Evolutionary conservation across 805 yeast genomes (phyloP).

Genomic region (Candida sanyiensis): DNA sequence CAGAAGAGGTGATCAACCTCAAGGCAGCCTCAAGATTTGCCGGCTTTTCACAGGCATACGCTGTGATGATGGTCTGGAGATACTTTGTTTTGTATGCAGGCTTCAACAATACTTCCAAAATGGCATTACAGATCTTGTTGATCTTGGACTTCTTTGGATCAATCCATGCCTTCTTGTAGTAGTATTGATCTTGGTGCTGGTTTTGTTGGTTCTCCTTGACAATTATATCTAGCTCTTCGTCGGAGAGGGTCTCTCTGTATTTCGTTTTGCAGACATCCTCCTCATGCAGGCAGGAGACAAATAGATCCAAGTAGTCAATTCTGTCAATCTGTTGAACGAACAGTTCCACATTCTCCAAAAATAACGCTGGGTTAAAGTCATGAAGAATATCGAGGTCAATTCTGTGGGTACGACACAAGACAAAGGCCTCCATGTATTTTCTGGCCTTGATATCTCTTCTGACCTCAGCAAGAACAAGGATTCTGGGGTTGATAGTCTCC

Average conservation of each 20-base stretch:
- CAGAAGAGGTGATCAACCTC: constrained; percentile 48
- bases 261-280: constrained; percentile 81
- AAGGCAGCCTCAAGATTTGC: constrained; percentile 79
- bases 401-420: constrained; percentile 83
- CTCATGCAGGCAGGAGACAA: constrained; percentile 77
- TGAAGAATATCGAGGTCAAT: constrained; percentile 84
- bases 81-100: constrained; percentile 51
- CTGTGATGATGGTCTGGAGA: constrained; percentile 77
- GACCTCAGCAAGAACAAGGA: constrained; percentile 82
- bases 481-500: constrained; percentile 90
- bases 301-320: constrained; percentile 77
- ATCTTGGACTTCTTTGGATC: constrained; percentile 50
- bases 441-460: constrained; percentile 56
- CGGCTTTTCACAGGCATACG: constrained; percentile 87
- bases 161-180: constrained; percentile 32
- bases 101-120: constrained; percentile 48
- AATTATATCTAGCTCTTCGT: constrained; percentile 27
- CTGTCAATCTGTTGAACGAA: constrained; percentile 68
- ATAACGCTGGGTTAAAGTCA: constrained; percentile 76
- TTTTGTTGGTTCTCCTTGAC: constrained; percentile 28
- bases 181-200: constrained; percentile 26
- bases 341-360: constrained; percentile 52
- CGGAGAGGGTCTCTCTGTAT: constrained; percentile 63
- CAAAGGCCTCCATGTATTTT: constrained; percentile 68
- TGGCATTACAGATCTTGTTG: constrained; percentile 68